Evolutionary conservation across 176 grass and related monocot species (phyloP), one percentile per base, ranked within the genome.

Genomic region (Juncus inflexus): DNA sequence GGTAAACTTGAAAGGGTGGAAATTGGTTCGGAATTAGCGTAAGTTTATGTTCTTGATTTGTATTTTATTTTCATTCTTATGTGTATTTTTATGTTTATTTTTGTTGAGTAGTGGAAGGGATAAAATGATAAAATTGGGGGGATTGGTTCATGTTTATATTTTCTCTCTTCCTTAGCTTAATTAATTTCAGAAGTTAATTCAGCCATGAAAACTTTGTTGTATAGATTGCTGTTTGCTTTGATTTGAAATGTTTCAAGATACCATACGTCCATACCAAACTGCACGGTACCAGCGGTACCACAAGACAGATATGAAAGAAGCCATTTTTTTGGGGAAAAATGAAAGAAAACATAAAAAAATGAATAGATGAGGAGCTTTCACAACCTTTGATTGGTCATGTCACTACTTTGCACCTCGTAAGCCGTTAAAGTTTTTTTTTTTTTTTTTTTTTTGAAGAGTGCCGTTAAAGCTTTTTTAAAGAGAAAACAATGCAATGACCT

Each of bases 51-150:
- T 70, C 42, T 12, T 75, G 67, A 42, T 82, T 36, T 75, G 79
- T 84, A 80, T 74, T 67, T 12, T 80, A 61, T 67, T n/a, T 73
- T 39, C 60, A 1, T 67, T 74, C 4, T 47, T 47, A 47, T 47
- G 43, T 47, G 6, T 6, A 47, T 28, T n/a, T 57, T 65, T 63
- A 7, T 64, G 13, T 55, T 68, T 67, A 3, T 8, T 42, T 70
- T 11, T 82, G 55, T 82, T 68, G 13, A 82, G 80, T 78, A 9
- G 55, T 52, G 75, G 71, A 58, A 74, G 52, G 79, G 79, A 78
- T 86, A 86, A 74, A 71, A 82, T 68, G 79, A 62, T 47, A 47
- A 47, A 47, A 5, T 59, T 55, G 53, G 53, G 68, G 50, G 42
- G 42, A 71, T 59, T 58, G 68, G 54, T 71, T 71, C 7, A n/a